Percentiles rank a stretch among this genome's conserved stretches.
These are phyloP conservation scores for Goniomonas avonlea DNA, from an alignment of 78 protist species.

Conservation along the genomic window DNA sequence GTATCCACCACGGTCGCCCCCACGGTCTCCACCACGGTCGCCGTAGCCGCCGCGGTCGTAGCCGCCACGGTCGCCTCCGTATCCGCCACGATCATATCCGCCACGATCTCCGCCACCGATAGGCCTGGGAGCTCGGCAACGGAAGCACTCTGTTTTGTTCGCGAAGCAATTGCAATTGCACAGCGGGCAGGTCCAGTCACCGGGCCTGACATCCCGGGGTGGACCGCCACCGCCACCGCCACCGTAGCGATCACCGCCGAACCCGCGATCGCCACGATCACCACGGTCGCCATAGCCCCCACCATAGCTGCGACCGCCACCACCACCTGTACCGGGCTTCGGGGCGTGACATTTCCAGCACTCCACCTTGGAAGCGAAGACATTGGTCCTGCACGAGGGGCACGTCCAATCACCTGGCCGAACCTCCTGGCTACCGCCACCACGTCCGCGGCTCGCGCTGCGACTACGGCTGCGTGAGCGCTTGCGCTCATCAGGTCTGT, in stretches of 20 bases:
- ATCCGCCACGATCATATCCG: too few species aligned
- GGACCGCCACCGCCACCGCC: too few species aligned
- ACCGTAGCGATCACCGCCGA: too few species aligned
- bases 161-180: constrained; percentile 19
- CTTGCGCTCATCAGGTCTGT: too few species aligned
- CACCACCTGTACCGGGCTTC: background rate
- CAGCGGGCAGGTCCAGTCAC: constrained; percentile 15
- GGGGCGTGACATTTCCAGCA: constrained; percentile 10
- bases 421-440: too few species aligned
- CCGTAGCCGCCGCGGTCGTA: background rate
- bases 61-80: background rate
- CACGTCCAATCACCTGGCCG: constrained; percentile 25
- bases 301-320: too few species aligned
- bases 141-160: background rate
- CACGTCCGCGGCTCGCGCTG: too few species aligned
- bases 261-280: too few species aligned
- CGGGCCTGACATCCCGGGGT: too few species aligned
- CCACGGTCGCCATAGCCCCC: too few species aligned
- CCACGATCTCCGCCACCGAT: background rate
- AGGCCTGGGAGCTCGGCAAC: constrained; percentile 7
- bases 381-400: constrained; percentile 7
- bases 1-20: background rate
- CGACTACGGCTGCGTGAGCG: too few species aligned
- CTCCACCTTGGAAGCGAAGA: constrained; percentile 13
- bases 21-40: background rate